Evolutionary conservation across 345 rosid species (phyloP).

Genomic region (Camelina neglecta): DNA sequence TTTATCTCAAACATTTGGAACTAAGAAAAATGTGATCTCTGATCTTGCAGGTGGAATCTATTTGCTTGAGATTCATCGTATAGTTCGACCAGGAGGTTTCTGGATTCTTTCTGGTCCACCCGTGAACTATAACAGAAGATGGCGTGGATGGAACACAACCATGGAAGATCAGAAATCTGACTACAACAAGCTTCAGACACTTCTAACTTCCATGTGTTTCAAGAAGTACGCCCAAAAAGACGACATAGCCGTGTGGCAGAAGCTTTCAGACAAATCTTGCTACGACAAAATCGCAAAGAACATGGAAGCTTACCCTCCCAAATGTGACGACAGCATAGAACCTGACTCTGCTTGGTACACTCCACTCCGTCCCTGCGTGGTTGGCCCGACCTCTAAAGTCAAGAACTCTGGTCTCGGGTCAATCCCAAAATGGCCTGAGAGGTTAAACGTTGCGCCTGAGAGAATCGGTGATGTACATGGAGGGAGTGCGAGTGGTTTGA

Average conservation of each 20-base stretch:
- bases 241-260: conserved; percentile 97
- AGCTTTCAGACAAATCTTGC: conserved; percentile 72
- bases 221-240: conserved; percentile 77
- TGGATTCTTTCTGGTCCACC: conserved; percentile 99
- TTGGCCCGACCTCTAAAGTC: conserved; percentile 66
- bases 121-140: conserved; percentile 76
- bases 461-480: conserved; percentile 72
- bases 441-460: conserved; percentile 68
- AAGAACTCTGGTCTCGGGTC: conserved; percentile 62
- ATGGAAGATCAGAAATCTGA: conserved; percentile 86
- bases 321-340: conserved; percentile 93
- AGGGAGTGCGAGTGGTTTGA: conserved; percentile 64
- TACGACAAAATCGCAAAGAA: conserved; percentile 62
- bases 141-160: conserved; percentile 99
- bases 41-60: conserved; percentile 85
- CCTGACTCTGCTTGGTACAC: conserved; percentile 99
- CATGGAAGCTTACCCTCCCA: conserved; percentile 77
- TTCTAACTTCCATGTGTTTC: conserved; percentile 92
- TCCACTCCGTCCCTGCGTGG: conserved; percentile 87
- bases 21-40: background rate
- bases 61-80: conserved; percentile 88
- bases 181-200: conserved; percentile 74
- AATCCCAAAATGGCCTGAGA: conserved; percentile 84
- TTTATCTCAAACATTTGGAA: background rate
- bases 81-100: conserved; percentile 97